Percentiles rank a stretch among this genome's conserved stretches.
Evolutionary conservation across 345 rosid species (phyloP).

Genomic region (Aurinia saxatilis): DNA sequence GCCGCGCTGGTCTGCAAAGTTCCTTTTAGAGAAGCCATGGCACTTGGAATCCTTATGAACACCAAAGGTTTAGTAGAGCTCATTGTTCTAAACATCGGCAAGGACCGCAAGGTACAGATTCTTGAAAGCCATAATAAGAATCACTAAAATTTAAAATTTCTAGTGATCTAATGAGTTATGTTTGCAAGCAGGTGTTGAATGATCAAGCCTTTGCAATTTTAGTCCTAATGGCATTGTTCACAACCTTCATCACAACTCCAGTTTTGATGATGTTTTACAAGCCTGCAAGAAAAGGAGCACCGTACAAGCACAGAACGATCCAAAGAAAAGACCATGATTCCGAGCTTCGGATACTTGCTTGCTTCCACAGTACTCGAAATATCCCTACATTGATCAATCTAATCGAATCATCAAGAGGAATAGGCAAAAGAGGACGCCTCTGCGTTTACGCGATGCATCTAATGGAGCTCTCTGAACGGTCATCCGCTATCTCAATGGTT

Average conservation of each 20-base stretch:
- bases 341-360: slow-evolving; percentile 50
- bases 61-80: slow-evolving; percentile 79
- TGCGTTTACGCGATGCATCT: slow-evolving; percentile 65
- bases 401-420: slow-evolving; percentile 45
- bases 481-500: slow-evolving; percentile 71
- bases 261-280: slow-evolving; percentile 43
- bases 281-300: slow-evolving; percentile 49
- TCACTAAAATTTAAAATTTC: not conserved
- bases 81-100: slow-evolving; percentile 65
- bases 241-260: slow-evolving; percentile 67
- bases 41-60: slow-evolving; percentile 58
- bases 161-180: not conserved
- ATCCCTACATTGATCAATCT: slow-evolving; percentile 62
- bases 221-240: slow-evolving; percentile 61
- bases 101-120: slow-evolving; percentile 37
- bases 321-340: slow-evolving; percentile 44
- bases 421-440: slow-evolving; percentile 40
- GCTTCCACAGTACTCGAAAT: slow-evolving; percentile 60
- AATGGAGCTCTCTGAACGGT: slow-evolving; percentile 72
- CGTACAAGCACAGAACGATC: slow-evolving; percentile 44
- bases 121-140: not conserved
- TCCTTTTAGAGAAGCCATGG: slow-evolving; percentile 42
- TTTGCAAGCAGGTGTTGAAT: slow-evolving; percentile 43
- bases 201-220: slow-evolving; percentile 55
- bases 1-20: slow-evolving; percentile 38